Base-by-base conservation (phyloP, 441 rosid species). In the Pelargonium cotyledonis region DNA sequence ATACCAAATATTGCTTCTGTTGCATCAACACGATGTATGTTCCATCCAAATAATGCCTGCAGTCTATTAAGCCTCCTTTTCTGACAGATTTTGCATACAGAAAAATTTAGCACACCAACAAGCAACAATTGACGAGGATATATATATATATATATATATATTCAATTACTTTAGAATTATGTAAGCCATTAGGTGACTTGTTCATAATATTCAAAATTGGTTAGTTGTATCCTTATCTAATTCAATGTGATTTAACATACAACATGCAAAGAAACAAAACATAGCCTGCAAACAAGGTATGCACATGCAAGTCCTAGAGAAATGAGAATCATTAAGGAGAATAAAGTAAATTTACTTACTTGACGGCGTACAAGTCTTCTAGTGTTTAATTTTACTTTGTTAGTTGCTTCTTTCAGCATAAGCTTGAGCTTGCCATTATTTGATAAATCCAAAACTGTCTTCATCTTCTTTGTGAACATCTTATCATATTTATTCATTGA, bases 351-450 rank as follows among this genome's bases (percentile, higher is more conserved):
- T 10, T 43, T 3, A 78, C 92, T 84, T 85, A 89, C 97, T 82
- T 94, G 97, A 47, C 87, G 87, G 66, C 88, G 96, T 51, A 94
- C 87, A 68, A 91, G 96, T 81, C 88, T 88, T 77, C 92, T 77
- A 12, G 96, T 89, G 76, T 91, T 88, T 68, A 77, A 57, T 82
- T 94, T 91, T 40, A 94, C 87, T 60, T 77, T 81, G 75, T 81
- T 88, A 77, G 88, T 80, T 49, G 97, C 93, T 73, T 82, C 94
- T 70, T 81, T 80, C 69, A 94, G 67, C 70, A 85, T 19, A 78
- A 78, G 49, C 77, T 80, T 83, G 63, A 71, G 83, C 67, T 80
- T 72, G 62, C 75, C 75, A 70, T 84, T 79, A 19, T 35, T 57
- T 14, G 81, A 63, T 63, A 77, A 85, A 70, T 65, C 65, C 53